phyloP scores from a whole-genome alignment of 805 yeast genomes.

The Wickerhamomyces ciferrii region DNA sequence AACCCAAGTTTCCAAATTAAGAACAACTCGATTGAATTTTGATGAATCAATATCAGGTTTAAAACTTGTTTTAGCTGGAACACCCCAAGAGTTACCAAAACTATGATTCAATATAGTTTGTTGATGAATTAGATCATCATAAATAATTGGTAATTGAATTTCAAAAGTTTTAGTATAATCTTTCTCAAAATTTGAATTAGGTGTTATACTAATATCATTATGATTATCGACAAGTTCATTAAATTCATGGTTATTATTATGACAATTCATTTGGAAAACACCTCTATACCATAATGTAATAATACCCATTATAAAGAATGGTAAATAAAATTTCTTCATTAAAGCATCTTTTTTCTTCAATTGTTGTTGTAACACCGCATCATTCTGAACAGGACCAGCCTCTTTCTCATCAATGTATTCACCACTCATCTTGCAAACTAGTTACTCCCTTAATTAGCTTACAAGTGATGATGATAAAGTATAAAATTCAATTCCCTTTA shows the following conservation, averaged over 20 bases:
- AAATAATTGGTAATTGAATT: constrained; percentile 16
- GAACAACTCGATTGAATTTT: constrained; percentile 45
- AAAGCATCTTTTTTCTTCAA: neutral
- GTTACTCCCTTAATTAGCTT: no score
- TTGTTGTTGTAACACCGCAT: neutral
- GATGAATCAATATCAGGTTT: constrained; percentile 37
- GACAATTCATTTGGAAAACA: neutral
- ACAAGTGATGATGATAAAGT: no score
- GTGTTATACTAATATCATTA: no score
- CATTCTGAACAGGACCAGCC: neutral
- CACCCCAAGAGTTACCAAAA: constrained; percentile 60
- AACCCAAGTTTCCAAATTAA: constrained; percentile 47
- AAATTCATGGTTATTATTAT: neutral
- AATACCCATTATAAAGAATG: neutral
- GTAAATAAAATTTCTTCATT: neutral
- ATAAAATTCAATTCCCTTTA: no score
- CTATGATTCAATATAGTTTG: constrained; percentile 36
- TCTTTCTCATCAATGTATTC: neutral
- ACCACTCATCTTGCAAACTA: neutral
- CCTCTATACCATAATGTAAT: neutral
- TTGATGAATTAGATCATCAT: constrained; percentile 28
- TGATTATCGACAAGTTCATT: no score
- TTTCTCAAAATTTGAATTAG: neutral
- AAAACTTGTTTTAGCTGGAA: constrained; percentile 39
- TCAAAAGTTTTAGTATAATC: constrained; percentile 11